These are phyloP conservation scores for Solanum piurae DNA, from an alignment of 257 asterid genomes.

Conservation along the genomic window DNA sequence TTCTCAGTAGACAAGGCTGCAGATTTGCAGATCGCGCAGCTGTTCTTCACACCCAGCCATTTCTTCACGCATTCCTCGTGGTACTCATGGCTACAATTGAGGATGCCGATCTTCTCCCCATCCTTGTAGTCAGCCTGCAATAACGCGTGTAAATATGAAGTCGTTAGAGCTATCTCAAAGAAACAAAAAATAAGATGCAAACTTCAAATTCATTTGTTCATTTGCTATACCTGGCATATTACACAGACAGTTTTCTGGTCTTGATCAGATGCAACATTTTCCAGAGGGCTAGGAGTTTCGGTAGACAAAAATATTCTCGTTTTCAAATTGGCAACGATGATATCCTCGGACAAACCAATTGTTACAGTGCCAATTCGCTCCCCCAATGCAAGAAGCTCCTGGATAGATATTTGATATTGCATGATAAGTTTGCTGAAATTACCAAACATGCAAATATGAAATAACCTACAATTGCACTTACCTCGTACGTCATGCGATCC, in stretches of 20 bases:
- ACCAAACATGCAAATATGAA: background rate
- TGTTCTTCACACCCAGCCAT: conserved; percentile 60
- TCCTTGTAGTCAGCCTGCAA: conserved; percentile 43
- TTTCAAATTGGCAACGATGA: conserved; percentile 36
- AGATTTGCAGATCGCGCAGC: conserved; percentile 70
- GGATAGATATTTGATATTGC: conserved; percentile 4
- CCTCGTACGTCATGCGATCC: conserved; percentile 70
- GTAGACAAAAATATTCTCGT: conserved; percentile 32
- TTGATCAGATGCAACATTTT: conserved; percentile 9
- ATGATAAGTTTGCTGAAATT: background rate
- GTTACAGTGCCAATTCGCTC: conserved; percentile 77
- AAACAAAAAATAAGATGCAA: background rate
- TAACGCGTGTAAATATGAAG: background rate
- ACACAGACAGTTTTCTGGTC: conserved; percentile 49
- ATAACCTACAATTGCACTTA: conserved; percentile 3
- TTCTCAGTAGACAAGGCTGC: conserved; percentile 34
- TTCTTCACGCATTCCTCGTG: conserved; percentile 57
- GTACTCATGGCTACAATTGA: conserved; percentile 67
- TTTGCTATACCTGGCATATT: conserved; percentile 56
- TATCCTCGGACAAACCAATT: conserved; percentile 58
- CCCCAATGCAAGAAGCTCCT: conserved; percentile 86
- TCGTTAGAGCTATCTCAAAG: background rate
- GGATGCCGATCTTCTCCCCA: conserved; percentile 37
- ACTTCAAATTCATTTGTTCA: background rate
- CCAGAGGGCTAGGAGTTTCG: conserved; percentile 16